Conservation (phyloP, 179 eudicot species). For the Monotropa hypopitys region DNA sequence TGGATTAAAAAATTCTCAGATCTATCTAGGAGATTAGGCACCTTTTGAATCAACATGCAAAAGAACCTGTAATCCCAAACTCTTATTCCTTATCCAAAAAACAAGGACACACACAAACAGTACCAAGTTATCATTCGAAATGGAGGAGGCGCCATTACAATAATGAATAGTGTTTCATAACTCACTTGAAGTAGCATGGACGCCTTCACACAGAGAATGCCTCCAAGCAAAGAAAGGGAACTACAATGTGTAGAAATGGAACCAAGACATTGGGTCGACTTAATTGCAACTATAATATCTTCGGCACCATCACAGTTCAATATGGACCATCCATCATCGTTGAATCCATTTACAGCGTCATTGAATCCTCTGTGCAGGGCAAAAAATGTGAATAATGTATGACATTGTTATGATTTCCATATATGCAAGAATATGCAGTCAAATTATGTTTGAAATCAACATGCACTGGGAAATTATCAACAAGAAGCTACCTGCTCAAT, state of each 20-base stretch:
- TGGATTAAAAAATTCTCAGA: too few species aligned
- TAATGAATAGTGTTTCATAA: neutral
- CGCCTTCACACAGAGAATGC: conserved; percentile 90
- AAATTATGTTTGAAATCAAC: neutral
- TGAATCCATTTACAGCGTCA: conserved; percentile 86
- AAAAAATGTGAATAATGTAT: neutral
- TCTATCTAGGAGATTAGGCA: too few species aligned
- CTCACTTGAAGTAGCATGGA: conserved; percentile 90
- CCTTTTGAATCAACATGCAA: too few species aligned
- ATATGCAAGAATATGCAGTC: neutral
- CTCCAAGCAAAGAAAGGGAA: conserved; percentile 47
- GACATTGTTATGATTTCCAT: neutral
- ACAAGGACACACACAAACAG: neutral
- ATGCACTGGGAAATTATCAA: conserved; percentile 1
- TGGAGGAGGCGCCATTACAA: neutral
- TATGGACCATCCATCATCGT: conserved; percentile 87
- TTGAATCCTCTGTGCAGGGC: conserved; percentile 60
- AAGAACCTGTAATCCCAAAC: too few species aligned
- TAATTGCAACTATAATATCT: conserved; percentile 68
- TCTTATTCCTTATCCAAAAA: too few species aligned
- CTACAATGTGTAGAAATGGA: conserved; percentile 30
- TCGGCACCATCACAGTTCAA: conserved; percentile 65
- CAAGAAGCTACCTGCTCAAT: conserved; percentile 52
- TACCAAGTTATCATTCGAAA: conserved; percentile 5
- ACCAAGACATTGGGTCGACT: conserved; percentile 44